Conservation (phyloP, 495 filamentous ascomycete species). For the Neurospora intermedia region DNA sequence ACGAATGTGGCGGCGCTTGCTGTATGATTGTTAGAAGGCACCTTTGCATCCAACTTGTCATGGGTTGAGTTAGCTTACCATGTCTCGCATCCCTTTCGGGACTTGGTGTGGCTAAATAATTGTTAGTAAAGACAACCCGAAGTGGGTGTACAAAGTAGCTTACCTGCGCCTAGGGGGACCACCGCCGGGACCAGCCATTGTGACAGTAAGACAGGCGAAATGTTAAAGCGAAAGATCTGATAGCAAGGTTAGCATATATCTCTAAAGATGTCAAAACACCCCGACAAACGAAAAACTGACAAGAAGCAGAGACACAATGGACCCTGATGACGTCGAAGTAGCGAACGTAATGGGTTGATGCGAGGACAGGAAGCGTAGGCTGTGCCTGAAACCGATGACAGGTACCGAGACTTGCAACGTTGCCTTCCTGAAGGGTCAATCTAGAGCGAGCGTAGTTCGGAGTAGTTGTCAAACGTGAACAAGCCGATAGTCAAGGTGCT, state of each 20-base stretch:
- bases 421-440: background rate
- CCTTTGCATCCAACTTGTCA: background rate
- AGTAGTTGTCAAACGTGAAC: background rate
- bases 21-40: constrained; percentile 16
- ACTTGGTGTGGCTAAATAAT: constrained; percentile 79
- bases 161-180: constrained; percentile 58
- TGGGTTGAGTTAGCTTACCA: constrained; percentile 39
- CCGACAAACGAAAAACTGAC: constrained; percentile 17
- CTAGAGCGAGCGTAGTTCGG: background rate
- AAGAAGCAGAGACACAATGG: constrained; percentile 28
- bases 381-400: background rate
- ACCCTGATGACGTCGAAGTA: constrained; percentile 18
- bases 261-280: background rate
- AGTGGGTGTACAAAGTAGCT: constrained; percentile 9
- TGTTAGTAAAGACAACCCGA: background rate
- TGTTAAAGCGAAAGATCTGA: constrained; percentile 33
- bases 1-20: constrained; percentile 90
- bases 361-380: constrained; percentile 17
- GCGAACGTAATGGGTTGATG: constrained; percentile 29
- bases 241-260: constrained; percentile 5
- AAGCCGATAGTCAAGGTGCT: background rate
- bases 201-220: constrained; percentile 17
- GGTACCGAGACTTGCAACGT: background rate
- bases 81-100: constrained; percentile 90
- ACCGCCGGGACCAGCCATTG: constrained; percentile 65